Percentiles rank a stretch among this genome's conserved stretches.
phyloP scores from a whole-genome alignment of 2,329 filamentous ascomycete species.

The Metarhizium humberi region DNA sequence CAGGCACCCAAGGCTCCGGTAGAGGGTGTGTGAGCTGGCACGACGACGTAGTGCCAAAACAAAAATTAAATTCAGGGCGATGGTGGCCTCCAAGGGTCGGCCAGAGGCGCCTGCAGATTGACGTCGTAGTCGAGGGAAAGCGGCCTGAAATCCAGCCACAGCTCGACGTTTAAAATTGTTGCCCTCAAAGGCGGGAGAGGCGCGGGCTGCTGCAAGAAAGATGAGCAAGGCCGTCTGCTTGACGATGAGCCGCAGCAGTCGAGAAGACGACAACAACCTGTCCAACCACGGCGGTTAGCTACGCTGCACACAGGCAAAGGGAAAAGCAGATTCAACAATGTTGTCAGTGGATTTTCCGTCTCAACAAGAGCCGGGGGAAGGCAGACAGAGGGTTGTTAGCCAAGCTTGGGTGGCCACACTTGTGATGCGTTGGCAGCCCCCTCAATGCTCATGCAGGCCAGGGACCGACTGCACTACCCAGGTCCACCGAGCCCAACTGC shows the following conservation, averaged over 20 bases:
- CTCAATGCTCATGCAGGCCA: conserved; percentile 39
- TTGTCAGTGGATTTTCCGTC: neutral
- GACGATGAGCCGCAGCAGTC: neutral
- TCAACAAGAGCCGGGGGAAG: neutral
- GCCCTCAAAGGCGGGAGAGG: neutral
- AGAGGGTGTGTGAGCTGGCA: conserved; percentile 50
- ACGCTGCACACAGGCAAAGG: neutral
- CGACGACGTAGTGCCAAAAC: conserved; percentile 30
- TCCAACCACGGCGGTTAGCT: neutral
- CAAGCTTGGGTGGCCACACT: conserved; percentile 20
- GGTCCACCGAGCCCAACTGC: conserved; percentile 10
- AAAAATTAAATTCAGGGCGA: neutral
- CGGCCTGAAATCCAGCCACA: neutral
- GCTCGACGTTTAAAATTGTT: neutral
- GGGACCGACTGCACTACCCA: conserved; percentile 36
- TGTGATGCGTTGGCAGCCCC: conserved; percentile 30
- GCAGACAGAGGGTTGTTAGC: conserved; percentile 10
- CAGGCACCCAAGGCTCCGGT: conserved; percentile 46
- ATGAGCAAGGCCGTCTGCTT: neutral
- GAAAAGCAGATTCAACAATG: neutral
- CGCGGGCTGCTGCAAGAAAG: neutral
- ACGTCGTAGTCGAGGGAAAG: conserved; percentile 24
- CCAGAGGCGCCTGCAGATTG: conserved; percentile 51
- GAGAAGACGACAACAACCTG: neutral
- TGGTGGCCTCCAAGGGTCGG: conserved; percentile 38